Conservation (phyloP, 1,284 basidiomycete species). For the Neolentinus lepideus region DNA sequence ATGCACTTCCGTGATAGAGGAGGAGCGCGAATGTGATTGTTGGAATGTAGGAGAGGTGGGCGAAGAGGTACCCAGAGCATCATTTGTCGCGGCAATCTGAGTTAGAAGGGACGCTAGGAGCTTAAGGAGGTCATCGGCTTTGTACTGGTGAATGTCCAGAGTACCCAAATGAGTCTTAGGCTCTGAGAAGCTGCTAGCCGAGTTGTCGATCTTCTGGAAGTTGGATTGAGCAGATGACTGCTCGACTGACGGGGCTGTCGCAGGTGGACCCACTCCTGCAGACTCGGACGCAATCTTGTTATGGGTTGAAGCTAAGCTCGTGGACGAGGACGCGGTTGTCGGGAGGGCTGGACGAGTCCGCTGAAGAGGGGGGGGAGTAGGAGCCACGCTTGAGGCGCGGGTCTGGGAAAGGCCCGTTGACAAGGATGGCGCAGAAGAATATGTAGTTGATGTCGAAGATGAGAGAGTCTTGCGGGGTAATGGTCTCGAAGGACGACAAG, state of each 20-base stretch:
- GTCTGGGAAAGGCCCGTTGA: slow-evolving; percentile 8
- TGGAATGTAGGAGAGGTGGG: slow-evolving; percentile 17
- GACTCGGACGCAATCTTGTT: background rate
- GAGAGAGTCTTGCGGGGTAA: slow-evolving; percentile 6
- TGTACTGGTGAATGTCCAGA: slow-evolving; percentile 60
- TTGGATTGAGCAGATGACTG: background rate
- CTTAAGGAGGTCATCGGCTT: slow-evolving; percentile 67
- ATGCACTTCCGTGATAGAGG: slow-evolving; percentile 19
- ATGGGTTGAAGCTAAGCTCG: background rate
- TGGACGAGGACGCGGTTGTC: background rate
- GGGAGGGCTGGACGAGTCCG: background rate
- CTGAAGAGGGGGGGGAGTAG: background rate
- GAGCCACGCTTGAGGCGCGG: slow-evolving; percentile 5
- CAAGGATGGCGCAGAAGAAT: slow-evolving; percentile 9
- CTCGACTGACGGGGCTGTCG: background rate
- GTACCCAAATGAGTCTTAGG: slow-evolving; percentile 7
- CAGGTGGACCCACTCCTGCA: background rate
- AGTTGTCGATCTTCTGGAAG: background rate
- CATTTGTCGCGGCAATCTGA: slow-evolving; percentile 91
- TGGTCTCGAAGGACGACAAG: slow-evolving; percentile 9
- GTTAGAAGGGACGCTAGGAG: slow-evolving; percentile 88
- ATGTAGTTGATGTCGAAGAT: slow-evolving; percentile 7
- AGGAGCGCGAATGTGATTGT: slow-evolving; percentile 13
- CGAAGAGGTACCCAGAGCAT: slow-evolving; percentile 36
- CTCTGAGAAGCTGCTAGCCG: background rate